Evolutionary conservation across 2,329 filamentous ascomycete genomes (phyloP).

Genomic region (Dactylellina sp.): DNA sequence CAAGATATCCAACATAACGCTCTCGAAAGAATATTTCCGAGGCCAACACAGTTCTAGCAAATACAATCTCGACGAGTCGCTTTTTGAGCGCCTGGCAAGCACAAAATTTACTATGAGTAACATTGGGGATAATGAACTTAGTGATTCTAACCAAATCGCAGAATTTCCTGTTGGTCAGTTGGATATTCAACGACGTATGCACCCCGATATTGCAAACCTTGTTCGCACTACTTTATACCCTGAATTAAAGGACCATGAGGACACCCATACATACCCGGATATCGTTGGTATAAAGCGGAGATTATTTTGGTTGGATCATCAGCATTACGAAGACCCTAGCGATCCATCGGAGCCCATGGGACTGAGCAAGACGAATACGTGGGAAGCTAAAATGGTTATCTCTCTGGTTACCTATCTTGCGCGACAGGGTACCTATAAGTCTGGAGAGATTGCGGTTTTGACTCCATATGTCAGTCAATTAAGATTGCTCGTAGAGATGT

Average conservation of each 20-base stretch:
- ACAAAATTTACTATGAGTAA: conserved; percentile 23
- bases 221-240: conserved; percentile 72
- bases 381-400: conserved; percentile 58
- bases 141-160: conserved; percentile 60
- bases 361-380: conserved; percentile 62
- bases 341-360: conserved; percentile 62
- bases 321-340: conserved; percentile 65
- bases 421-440: conserved; percentile 68
- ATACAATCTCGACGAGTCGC: conserved; percentile 70
- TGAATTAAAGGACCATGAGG: conserved; percentile 67
- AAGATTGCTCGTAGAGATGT: conserved; percentile 59
- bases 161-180: conserved; percentile 65
- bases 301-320: conserved; percentile 74
- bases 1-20: conserved; percentile 69
- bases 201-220: conserved; percentile 72
- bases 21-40: conserved; percentile 70
- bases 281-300: conserved; percentile 69
- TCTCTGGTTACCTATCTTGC: conserved; percentile 66
- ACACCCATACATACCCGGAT: conserved; percentile 64
- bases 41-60: conserved; percentile 63
- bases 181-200: conserved; percentile 74
- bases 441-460: conserved; percentile 75
- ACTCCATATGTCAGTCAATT: conserved; percentile 69
- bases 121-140: conserved; percentile 63
- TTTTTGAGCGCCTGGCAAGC: conserved; percentile 72